phyloP scores from a whole-genome alignment of 192 early-diverging fungal species.

The Helicostylum pulchrum region DNA sequence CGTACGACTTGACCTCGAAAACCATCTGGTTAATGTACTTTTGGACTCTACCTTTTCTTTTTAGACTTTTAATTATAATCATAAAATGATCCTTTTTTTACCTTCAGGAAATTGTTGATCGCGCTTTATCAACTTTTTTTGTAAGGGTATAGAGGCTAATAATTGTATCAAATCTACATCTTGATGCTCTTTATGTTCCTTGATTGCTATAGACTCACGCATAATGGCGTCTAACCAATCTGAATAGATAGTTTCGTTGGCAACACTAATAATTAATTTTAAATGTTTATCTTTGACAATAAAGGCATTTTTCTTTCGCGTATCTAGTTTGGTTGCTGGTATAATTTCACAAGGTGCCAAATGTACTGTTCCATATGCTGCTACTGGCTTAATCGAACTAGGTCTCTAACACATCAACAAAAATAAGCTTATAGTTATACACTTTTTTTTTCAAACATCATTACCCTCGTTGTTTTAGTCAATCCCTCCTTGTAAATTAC shows the following conservation, averaged over 20 bases:
- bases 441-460: not conserved
- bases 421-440: not conserved
- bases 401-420: conserved; percentile 4
- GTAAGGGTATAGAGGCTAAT: conserved; percentile 13
- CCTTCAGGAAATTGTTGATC: conserved; percentile 5
- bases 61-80: not conserved
- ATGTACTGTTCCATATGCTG: conserved; percentile 29
- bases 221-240: conserved; percentile 38
- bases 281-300: conserved; percentile 24
- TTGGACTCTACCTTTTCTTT: not conserved
- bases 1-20: conserved; percentile 9
- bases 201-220: conserved; percentile 34
- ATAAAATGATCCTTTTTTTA: conserved; percentile 6
- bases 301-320: conserved; percentile 32
- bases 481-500: conserved; percentile 27
- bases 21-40: conserved; percentile 5
- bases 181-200: conserved; percentile 17
- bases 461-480: conserved; percentile 11
- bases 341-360: conserved; percentile 30
- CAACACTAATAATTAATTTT: conserved; percentile 27
- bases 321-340: conserved; percentile 34
- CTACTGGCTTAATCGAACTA: conserved; percentile 21
- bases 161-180: not conserved
- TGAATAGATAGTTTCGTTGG: conserved; percentile 30
- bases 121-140: not conserved